Conservation (phyloP, 805 yeast species). For the Yamadazyma sp. region DNA sequence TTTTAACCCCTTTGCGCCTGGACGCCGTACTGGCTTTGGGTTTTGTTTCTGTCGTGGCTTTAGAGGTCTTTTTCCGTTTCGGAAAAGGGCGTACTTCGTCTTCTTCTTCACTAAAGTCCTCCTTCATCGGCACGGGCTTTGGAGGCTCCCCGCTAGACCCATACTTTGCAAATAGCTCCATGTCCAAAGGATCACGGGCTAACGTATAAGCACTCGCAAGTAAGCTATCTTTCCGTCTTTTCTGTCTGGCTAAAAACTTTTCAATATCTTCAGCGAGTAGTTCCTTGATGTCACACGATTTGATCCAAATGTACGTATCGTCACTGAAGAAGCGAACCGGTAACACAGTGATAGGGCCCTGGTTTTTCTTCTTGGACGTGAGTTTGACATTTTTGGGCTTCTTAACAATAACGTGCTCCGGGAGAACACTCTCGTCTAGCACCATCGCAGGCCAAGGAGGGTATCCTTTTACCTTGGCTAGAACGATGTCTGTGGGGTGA, state of each 20-base stretch:
- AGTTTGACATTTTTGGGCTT: slow-evolving; percentile 44
- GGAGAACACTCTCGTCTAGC: slow-evolving; percentile 58
- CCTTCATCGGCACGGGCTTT: slow-evolving; percentile 10
- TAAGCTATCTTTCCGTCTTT: slow-evolving; percentile 43
- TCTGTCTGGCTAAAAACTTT: slow-evolving; percentile 27
- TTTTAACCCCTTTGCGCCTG: slow-evolving; percentile 9
- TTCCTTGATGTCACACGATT: slow-evolving; percentile 48
- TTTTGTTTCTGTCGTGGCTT: slow-evolving; percentile 11
- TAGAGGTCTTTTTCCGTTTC: slow-evolving; percentile 8
- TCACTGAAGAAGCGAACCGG: slow-evolving; percentile 74
- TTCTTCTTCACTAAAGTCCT: slow-evolving; percentile 18
- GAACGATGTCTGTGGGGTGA: slow-evolving; percentile 27
- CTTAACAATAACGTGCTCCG: slow-evolving; percentile 50
- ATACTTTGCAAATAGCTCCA: slow-evolving; percentile 39
- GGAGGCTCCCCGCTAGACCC: slow-evolving; percentile 50
- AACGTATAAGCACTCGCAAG: slow-evolving; percentile 53
- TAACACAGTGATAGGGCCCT: slow-evolving; percentile 17
- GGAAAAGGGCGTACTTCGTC: slow-evolving; percentile 11
- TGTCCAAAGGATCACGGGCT: slow-evolving; percentile 47
- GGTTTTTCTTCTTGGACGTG: slow-evolving; percentile 22
- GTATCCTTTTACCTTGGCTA: slow-evolving; percentile 83
- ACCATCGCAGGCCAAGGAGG: slow-evolving; percentile 93
- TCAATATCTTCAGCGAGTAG: slow-evolving; percentile 45
- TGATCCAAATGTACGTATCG: slow-evolving; percentile 71
- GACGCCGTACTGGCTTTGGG: slow-evolving; percentile 5